Evolutionary conservation across 2,329 filamentous ascomycete genomes (phyloP).

Genomic region (Nemania sp.): DNA sequence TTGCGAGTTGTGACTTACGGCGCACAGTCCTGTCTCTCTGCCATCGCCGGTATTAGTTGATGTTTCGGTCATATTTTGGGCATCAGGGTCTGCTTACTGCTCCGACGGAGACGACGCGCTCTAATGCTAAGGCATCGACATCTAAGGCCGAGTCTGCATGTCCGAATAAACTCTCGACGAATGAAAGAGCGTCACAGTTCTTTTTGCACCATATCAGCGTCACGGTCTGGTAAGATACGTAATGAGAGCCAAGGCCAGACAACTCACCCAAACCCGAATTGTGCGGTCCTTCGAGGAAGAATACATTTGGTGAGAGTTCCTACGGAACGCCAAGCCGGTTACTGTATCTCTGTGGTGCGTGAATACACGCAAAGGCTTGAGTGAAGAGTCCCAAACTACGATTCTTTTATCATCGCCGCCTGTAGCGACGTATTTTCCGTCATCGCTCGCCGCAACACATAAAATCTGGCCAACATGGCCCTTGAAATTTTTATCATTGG

Average conservation of each 20-base stretch:
- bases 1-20: slow-evolving; percentile 28
- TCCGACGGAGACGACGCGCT: slow-evolving; percentile 89
- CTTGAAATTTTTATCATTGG: slow-evolving; percentile 66
- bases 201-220: slow-evolving; percentile 9
- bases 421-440: slow-evolving; percentile 88
- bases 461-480: slow-evolving; percentile 82
- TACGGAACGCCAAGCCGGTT: slow-evolving; percentile 78
- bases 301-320: slow-evolving; percentile 89
- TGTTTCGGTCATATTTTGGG: background rate
- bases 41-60: background rate
- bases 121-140: slow-evolving; percentile 79
- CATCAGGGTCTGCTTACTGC: slow-evolving; percentile 45
- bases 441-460: slow-evolving; percentile 81
- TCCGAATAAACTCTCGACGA: slow-evolving; percentile 87
- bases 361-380: slow-evolving; percentile 81
- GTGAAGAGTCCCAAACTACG: slow-evolving; percentile 79
- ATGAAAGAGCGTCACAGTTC: slow-evolving; percentile 85
- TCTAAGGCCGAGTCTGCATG: slow-evolving; percentile 91
- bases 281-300: slow-evolving; percentile 89
- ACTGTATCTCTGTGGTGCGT: slow-evolving; percentile 90
- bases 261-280: slow-evolving; percentile 78
- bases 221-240: background rate
- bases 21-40: slow-evolving; percentile 82
- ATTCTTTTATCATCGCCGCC: slow-evolving; percentile 83
- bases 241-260: background rate